Evolutionary conservation across 345 rosid species (phyloP), one percentile per base, ranked within the genome.

Genomic region (Cardamine resedifolia): DNA sequence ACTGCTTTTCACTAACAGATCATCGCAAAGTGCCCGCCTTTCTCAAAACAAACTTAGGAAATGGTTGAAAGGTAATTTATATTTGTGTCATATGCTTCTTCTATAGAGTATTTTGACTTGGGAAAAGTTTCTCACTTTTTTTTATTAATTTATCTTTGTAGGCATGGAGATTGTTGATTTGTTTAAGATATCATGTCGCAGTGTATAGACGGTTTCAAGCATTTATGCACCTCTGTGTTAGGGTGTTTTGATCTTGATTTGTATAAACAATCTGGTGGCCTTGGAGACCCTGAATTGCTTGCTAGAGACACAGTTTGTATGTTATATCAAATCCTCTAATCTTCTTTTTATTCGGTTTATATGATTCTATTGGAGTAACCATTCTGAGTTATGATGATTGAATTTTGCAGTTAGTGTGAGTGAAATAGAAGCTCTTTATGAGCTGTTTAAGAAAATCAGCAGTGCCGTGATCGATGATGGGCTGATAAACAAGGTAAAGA

Each of bases 381-480:
- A n/a, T 70, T 63, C 27, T 75, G 65, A 75, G 47, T 33, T 36
- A 33, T 74, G 26, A 64, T 66, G 16, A 24, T 72, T 73, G 66
- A 15, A 15, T 59, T 47, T 62, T 65, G 90, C 92, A 96, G 98
- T 96, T 74, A 92, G 92, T 72, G 99, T 92, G 51, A 96, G 99
- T 79, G 99, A 95, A 83, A 88, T 95, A 50, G 99, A 95, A 80
- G 99, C 99, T 24, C 90, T 95, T 19, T 96, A 96, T 72, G 99
- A 96, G 80, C 94, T 96, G 24, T 96, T 96, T 72, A 92, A 96
- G 88, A 92, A 92, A 87, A 96, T 96, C 69, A 92, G 99, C 82
- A 96, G 99, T 58, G 99, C 96, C 7, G 99, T 96, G 71, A 92
- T 90, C 75, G 99, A 96, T 76, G 99, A 92, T 43, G 98, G 98